Base-by-base conservation (phyloP, 768 basidiomycete species). In the Psilocybe azurescens region DNA sequence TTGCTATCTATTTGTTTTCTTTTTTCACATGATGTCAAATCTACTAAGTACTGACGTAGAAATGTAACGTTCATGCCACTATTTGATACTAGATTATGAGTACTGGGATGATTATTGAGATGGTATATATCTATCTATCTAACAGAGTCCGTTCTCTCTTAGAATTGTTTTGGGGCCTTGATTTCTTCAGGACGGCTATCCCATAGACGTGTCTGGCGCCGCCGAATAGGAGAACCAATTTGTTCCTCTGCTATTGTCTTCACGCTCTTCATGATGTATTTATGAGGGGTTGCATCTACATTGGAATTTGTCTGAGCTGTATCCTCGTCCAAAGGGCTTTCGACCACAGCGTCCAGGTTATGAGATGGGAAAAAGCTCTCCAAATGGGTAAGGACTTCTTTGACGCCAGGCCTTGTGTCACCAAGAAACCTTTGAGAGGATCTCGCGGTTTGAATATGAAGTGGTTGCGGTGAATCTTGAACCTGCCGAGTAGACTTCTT, bases 291-390 rank as follows among this genome's bases (percentile, higher is more conserved):
- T 10, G 20, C 24, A 41, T 14, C 51, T 36, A 11, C 33, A 11
- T 36, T 36, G 33, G 11, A 36, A 11, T 11, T 11, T 36, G 6
- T 11, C 30, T 72, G 61, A 56, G 68, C 20, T 60, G 67, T 41
- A 41, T 54, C 58, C 46, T 51, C 53, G 13, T 63, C 60, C 11
- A 55, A 56, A 18, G 52, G 53, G 36, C 63, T 65, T 48, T 61
- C 59, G 10, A 59, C 86, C 62, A 97, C 84, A 1, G 91, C 90
- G 71, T 97, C 94, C 54, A 97, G 84, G 70, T 97, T 89, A 71
- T 94, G 90, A 59, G 89, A 83, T 14, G 95, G 95, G 80, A 98
- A 98, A 77, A 89, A 97, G 41, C 85, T 84, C 60, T 94, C 87
- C 14, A 98, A 79, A 58, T 90, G 81, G 39, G 93, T 86, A 70